These are phyloP conservation scores for Capillidium rhysosporum DNA, from an alignment of 371 early-diverging fungal genomes.

Conservation along the genomic window DNA sequence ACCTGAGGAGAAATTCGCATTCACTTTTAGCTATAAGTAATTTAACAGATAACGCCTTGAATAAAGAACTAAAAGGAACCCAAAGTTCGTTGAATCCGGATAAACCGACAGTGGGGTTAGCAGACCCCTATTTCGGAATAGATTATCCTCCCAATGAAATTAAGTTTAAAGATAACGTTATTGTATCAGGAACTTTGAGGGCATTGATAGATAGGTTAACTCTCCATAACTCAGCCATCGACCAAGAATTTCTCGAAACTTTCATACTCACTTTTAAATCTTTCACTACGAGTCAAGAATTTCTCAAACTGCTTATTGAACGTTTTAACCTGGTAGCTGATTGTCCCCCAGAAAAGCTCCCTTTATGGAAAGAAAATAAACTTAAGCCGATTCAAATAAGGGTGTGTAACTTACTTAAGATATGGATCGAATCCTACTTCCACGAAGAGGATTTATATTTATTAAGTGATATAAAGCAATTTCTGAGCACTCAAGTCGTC, in stretches of 20 bases:
- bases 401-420: conserved; percentile 25
- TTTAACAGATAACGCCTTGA: not conserved
- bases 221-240: conserved; percentile 43
- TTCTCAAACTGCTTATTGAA: conserved; percentile 39
- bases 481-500: not conserved
- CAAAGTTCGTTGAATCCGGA: not conserved
- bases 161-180: conserved; percentile 51
- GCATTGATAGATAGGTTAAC: conserved; percentile 78
- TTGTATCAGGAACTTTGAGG: conserved; percentile 69
- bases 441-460: conserved; percentile 11
- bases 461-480: not conserved
- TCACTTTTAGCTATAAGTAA: not conserved
- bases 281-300: conserved; percentile 44
- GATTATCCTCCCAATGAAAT: conserved; percentile 58
- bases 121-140: conserved; percentile 35
- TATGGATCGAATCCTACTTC: conserved; percentile 28
- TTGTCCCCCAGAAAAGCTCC: conserved; percentile 36
- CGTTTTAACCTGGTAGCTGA: conserved; percentile 54
- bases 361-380: conserved; percentile 62
- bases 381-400: conserved; percentile 19
- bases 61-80: not conserved
- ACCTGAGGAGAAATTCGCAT: not conserved
- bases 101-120: not conserved
- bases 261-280: conserved; percentile 78
- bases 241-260: conserved; percentile 52